Evolutionary conservation across 495 filamentous ascomycete species (phyloP), one percentile per base, ranked within the genome.

Genomic region (Hypoxylon intermedium): DNA sequence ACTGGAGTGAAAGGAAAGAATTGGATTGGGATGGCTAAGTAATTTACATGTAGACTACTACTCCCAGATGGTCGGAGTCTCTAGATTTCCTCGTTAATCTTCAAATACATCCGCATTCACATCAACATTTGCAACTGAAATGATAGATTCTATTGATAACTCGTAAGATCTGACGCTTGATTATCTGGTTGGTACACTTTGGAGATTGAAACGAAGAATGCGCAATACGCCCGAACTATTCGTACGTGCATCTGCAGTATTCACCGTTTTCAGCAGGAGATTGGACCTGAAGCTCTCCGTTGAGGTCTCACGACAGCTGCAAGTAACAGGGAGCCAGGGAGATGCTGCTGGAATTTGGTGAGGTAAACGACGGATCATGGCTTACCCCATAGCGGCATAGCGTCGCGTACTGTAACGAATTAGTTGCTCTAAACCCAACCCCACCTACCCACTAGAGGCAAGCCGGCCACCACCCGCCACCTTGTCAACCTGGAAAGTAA

Each of bases 231-330:
- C 21, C 23, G 26, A 55, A 13, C 44, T 50, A 55, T 61, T 61
- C 51, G 58, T 60, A 33, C 42, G 24, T 26, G 24, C 24, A 26
- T 26, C 24, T 26, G 24, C 24, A 26, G 7, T 7, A 26, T 26
- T n/a, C n/a, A n/a, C n/a, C n/a, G n/a, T n/a, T n/a, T n/a, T n/a
- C n/a, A n/a, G n/a, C n/a, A n/a, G n/a, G n/a, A n/a, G n/a, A n/a
- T n/a, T n/a, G n/a, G n/a, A n/a, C n/a, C n/a, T n/a, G n/a, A n/a
- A n/a, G n/a, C 24, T 26, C 7, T 26, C 15, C 34, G 50, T 61
- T 23, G 44, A 37, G 38, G 53, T 57, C 46, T 57, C 60, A 63
- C 60, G 60, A 57, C 42, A 53, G 50, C 50, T 62, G 58, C 51
- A 51, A 51, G 57, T 47, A 24, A 21, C n/a, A 43, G 15, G 9